These are phyloP conservation scores for Mallotus japonicus DNA, from an alignment of 441 rosid genomes.

Conservation along the genomic window DNA sequence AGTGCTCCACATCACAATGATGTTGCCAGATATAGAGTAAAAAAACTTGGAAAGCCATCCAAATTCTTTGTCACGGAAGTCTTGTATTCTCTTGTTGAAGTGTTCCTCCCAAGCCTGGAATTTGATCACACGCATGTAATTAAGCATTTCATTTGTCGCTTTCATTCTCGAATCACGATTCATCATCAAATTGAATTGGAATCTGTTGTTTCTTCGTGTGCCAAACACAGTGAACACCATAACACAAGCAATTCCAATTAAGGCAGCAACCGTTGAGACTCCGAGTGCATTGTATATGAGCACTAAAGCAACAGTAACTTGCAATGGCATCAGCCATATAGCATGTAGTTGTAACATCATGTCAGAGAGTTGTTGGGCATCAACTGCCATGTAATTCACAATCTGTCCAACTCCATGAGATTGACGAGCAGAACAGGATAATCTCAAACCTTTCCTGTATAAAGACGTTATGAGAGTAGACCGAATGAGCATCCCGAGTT, in stretches of 20 bases:
- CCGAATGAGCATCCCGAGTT: slow-evolving; percentile 88
- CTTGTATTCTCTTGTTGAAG: slow-evolving; percentile 68
- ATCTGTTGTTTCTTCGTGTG: slow-evolving; percentile 64
- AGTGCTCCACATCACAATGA: slow-evolving; percentile 78
- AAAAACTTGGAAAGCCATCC: slow-evolving; percentile 84
- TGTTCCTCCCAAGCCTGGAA: slow-evolving; percentile 97
- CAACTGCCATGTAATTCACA: slow-evolving; percentile 96
- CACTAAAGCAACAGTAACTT: slow-evolving; percentile 58
- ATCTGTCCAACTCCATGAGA: slow-evolving; percentile 94
- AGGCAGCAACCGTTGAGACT: slow-evolving; percentile 47
- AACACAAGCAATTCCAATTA: slow-evolving; percentile 56
- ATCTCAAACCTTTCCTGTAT: slow-evolving; percentile 72
- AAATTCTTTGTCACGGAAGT: slow-evolving; percentile 66
- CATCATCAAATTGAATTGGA: slow-evolving; percentile 59
- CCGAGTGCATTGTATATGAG: slow-evolving; percentile 71
- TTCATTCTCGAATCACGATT: slow-evolving; percentile 87
- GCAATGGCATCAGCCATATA: slow-evolving; percentile 89
- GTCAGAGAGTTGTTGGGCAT: slow-evolving; percentile 94
- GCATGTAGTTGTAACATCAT: slow-evolving; percentile 94
- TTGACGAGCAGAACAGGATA: slow-evolving; percentile 86
- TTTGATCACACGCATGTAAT: slow-evolving; percentile 88
- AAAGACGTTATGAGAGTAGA: slow-evolving; percentile 72
- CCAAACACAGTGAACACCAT: slow-evolving; percentile 53
- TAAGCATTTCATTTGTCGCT: slow-evolving; percentile 92
- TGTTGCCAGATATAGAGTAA: slow-evolving; percentile 70